These are phyloP conservation scores for Chlamydomonas sp. DNA, from an alignment of 139 green algal species.

Conservation along the genomic window DNA sequence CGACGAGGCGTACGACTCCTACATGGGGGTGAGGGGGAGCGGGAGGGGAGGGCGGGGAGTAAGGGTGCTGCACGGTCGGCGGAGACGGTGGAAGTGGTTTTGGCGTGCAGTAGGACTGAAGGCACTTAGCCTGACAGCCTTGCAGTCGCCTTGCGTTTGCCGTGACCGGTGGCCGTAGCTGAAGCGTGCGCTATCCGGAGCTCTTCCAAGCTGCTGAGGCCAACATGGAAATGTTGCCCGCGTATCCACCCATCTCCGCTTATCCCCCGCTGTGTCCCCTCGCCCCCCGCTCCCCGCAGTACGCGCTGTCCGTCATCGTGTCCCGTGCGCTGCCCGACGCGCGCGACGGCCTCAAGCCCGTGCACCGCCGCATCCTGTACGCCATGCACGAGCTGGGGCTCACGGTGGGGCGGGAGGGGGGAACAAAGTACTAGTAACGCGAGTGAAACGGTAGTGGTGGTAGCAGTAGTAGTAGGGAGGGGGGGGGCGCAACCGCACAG, in stretches of 20 bases:
- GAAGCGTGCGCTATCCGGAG: not conserved
- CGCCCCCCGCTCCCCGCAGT: slow-evolving; percentile 58
- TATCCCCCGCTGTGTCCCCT: not conserved
- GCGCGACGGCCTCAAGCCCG: slow-evolving; percentile 97
- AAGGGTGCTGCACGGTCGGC: no score
- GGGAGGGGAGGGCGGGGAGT: no score
- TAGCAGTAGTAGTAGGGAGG: no score
- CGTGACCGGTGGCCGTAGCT: no score
- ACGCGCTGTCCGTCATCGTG: slow-evolving; percentile 98
- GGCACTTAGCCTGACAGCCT: no score
- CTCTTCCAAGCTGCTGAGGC: not conserved
- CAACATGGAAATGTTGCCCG: no score
- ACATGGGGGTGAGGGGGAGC: slow-evolving; percentile 52
- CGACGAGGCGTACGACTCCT: slow-evolving; percentile 61
- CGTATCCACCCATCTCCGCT: not conserved
- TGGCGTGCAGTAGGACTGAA: no score
- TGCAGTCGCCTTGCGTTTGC: no score
- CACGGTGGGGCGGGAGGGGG: slow-evolving; percentile 34
- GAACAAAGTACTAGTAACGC: no score
- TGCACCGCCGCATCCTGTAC: slow-evolving; percentile 95
- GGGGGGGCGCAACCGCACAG: no score
- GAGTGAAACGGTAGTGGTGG: no score
- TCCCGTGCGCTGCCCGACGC: slow-evolving; percentile 95
- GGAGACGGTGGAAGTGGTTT: no score
- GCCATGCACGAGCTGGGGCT: slow-evolving; percentile 96